Conservation (phyloP, 495 filamentous ascomycete species). For the Trichoderma orchidacearum region DNA sequence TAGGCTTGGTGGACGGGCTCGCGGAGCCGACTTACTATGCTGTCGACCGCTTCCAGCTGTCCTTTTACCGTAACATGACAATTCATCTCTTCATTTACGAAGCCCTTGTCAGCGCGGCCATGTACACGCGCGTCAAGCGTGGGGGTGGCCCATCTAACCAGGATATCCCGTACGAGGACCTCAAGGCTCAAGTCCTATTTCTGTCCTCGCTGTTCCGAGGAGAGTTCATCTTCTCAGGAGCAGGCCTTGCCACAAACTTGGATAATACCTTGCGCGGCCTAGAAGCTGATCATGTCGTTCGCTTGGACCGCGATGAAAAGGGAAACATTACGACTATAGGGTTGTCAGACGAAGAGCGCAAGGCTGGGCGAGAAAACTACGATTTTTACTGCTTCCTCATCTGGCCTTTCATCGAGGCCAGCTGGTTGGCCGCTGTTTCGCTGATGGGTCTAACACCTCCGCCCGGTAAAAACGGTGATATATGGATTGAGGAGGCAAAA, state of each 20-base stretch:
- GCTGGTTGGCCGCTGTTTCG: constrained; percentile 79
- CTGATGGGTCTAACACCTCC: constrained; percentile 77
- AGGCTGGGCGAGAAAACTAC: constrained; percentile 75
- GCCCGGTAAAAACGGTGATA: constrained; percentile 37
- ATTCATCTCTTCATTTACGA: constrained; percentile 95
- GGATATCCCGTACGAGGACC: constrained; percentile 54
- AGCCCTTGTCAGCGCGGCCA: constrained; percentile 71
- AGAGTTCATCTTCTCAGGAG: constrained; percentile 91
- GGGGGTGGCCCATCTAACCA: constrained; percentile 74
- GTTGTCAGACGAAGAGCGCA: constrained; percentile 61
- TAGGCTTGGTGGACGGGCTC: constrained; percentile 63
- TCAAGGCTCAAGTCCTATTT: constrained; percentile 70
- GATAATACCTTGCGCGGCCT: constrained; percentile 63
- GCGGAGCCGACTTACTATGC: constrained; percentile 85
- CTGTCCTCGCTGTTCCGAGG: constrained; percentile 86
- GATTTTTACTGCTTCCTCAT: constrained; percentile 98
- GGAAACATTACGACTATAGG: constrained; percentile 50
- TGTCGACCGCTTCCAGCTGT: constrained; percentile 90
- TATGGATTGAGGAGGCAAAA: constrained; percentile 67
- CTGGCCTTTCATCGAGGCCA: constrained; percentile 93
- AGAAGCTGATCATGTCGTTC: constrained; percentile 70
- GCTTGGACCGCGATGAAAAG: constrained; percentile 42
- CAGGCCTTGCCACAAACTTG: constrained; percentile 66
- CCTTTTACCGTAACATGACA: constrained; percentile 97
- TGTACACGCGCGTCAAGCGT: constrained; percentile 82